Percentiles rank a stretch among this genome's conserved stretches.
Evolutionary conservation across 352 stramenopile genomes (phyloP).

Genomic region (Pythium monospermum): DNA sequence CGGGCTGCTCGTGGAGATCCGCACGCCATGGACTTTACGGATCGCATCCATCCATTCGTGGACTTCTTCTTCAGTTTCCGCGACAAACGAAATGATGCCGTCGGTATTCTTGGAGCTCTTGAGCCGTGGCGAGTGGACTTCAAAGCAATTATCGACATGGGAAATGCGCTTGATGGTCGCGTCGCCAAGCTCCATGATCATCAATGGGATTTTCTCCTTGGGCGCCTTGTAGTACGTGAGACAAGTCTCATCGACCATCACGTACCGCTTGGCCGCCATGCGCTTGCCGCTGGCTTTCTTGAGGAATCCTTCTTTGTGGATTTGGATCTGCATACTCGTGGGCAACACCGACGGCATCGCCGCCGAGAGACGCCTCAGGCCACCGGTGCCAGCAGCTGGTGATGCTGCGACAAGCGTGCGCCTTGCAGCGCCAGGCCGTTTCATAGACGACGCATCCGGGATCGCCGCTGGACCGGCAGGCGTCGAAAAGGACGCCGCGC

Average conservation of each 20-base stretch:
- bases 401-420: constrained; percentile 67
- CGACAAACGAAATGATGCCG: constrained; percentile 79
- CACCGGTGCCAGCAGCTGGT: constrained; percentile 25
- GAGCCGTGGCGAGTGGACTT: constrained; percentile 77
- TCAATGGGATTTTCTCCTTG: constrained; percentile 80
- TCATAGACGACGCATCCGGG: constrained; percentile 8
- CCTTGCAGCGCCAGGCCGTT: constrained; percentile 35
- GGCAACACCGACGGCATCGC: constrained; percentile 54
- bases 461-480: constrained; percentile 11
- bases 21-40: constrained; percentile 78
- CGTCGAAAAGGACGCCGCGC: constrained; percentile 21
- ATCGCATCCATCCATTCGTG: constrained; percentile 87
- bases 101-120: constrained; percentile 82
- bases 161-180: constrained; percentile 78
- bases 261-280: constrained; percentile 83
- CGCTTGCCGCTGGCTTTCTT: constrained; percentile 78
- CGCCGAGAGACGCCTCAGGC: constrained; percentile 38
- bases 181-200: constrained; percentile 81
- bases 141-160: constrained; percentile 81
- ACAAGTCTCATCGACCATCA: constrained; percentile 82
- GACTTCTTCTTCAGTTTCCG: constrained; percentile 77
- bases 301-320: constrained; percentile 81
- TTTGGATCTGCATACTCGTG: constrained; percentile 62
- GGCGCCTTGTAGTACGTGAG: constrained; percentile 84
- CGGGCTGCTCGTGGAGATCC: constrained; percentile 58